Evolutionary conservation across 306 rosid genomes (phyloP).

Genomic region (Urtica urens): DNA sequence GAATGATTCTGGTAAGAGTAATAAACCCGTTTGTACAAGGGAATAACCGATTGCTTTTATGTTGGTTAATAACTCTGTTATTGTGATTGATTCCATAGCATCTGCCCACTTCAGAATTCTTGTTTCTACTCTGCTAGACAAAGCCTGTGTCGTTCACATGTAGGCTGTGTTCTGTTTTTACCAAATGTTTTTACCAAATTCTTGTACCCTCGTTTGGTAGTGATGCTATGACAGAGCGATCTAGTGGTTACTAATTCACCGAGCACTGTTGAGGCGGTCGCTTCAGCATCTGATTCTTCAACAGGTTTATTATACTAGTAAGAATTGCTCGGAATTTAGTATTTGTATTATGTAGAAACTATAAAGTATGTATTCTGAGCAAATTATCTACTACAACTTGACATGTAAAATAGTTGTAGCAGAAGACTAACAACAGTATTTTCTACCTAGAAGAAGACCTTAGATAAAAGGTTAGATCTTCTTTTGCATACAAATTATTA

Average conservation of each 20-base stretch:
- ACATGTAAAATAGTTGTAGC: not conserved
- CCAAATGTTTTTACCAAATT: not conserved
- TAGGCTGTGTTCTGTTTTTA: not conserved
- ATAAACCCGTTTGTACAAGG: too few relatives aligned
- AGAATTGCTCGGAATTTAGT: not conserved
- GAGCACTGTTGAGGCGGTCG: not conserved
- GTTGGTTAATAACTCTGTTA: slow-evolving; percentile 2
- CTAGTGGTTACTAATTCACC: not conserved
- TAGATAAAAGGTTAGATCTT: too few relatives aligned
- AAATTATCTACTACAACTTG: not conserved
- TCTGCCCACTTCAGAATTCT: slow-evolving; percentile 1
- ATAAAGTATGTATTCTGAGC: not conserved
- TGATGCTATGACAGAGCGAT: not conserved
- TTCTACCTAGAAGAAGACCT: too few relatives aligned
- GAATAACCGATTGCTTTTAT: not conserved
- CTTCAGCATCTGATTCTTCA: not conserved
- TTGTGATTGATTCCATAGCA: not conserved
- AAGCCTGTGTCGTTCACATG: not conserved
- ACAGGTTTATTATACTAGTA: not conserved
- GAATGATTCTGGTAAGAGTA: not conserved
- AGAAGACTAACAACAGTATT: too few relatives aligned
- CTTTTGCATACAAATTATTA: too few relatives aligned
- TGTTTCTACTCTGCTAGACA: not conserved
- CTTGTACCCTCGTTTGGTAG: not conserved
- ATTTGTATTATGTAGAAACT: not conserved